Percentiles rank a stretch among this genome's conserved stretches.
phyloP scores from a whole-genome alignment of 2,329 filamentous ascomycete genomes.

The Monilinia laxa region DNA sequence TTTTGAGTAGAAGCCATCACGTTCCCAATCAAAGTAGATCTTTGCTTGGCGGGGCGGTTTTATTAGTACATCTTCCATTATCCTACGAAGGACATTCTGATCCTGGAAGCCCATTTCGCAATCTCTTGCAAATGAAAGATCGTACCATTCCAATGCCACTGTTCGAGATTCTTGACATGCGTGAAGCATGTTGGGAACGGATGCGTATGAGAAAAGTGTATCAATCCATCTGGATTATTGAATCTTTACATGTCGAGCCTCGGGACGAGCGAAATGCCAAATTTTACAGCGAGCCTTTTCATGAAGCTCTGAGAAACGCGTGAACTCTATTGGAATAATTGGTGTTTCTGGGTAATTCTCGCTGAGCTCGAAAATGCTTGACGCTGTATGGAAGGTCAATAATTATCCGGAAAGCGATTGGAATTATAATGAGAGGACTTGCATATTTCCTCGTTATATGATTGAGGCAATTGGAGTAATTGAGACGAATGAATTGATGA shows the following conservation, averaged over 20 bases:
- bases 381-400: background rate
- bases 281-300: background rate
- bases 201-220: background rate
- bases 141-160: conserved; percentile 2
- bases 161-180: conserved; percentile 3
- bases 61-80: background rate
- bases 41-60: background rate
- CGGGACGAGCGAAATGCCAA: background rate
- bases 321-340: background rate
- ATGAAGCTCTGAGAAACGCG: background rate
- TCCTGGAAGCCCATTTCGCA: background rate
- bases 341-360: background rate
- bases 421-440: background rate
- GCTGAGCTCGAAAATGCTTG: background rate
- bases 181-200: conserved; percentile 7
- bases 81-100: background rate
- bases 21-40: conserved; percentile 11
- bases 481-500: too few relatives aligned
- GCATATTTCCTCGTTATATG: background rate
- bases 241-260: conserved; percentile 7
- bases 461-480: background rate
- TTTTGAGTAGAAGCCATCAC: conserved; percentile 8
- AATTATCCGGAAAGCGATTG: background rate
- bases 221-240: background rate
- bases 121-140: conserved; percentile 8